Base-by-base conservation (phyloP, 495 filamentous ascomycete genomes). In the Podospora pseudopauciseta region DNA sequence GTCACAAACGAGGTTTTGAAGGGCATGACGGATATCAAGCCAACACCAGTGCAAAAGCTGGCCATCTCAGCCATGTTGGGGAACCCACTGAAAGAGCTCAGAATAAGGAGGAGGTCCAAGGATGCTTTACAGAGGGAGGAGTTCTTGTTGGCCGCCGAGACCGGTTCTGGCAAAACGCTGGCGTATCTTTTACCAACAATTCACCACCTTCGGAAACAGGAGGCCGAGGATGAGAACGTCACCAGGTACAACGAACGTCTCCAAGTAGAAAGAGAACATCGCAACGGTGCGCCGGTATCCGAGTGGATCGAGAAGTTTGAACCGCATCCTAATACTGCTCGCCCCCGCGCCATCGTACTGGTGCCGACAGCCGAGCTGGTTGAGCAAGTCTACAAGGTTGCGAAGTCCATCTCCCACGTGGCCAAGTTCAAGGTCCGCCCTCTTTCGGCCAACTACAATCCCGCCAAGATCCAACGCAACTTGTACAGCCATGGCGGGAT, bases 351-450 rank as follows among this genome's bases (percentile, higher is more conserved):
- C 49, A 85, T 98, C 68, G 91, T 99, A 65, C 84, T 99, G 18
- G 87, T 98, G n/a, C 95, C 95, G 2, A 97, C 96, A 6, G 87
- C 94, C 3, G 95, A 99, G 78, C 85, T 99, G 32, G 96, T 97
- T n/a, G 82, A 86, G 6, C 95, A 99, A 77, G 91, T 98, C 27
- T 89, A 90, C 60, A 76, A 74, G 32, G 86, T 96, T 56, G 85
- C 91, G 26, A 99, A 98, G 76, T 81, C 83, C 2, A 81, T 99
- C 63, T 88, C 90, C 2, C 96, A 99, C 73, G 83, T 85, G 0
- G 86, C 90, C 75, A 97, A 96, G 73, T 93, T 91, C 79, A 91
- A 91, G 71, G 87, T 91, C 11, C 88, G 89, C 27, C 80, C 89
- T 13, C 88, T 99, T 66, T 92, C 92, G n/a, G 88, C 93, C 19